Conservation (phyloP, 2,329 filamentous ascomycete species). For the Fusarium nygamai region DNA sequence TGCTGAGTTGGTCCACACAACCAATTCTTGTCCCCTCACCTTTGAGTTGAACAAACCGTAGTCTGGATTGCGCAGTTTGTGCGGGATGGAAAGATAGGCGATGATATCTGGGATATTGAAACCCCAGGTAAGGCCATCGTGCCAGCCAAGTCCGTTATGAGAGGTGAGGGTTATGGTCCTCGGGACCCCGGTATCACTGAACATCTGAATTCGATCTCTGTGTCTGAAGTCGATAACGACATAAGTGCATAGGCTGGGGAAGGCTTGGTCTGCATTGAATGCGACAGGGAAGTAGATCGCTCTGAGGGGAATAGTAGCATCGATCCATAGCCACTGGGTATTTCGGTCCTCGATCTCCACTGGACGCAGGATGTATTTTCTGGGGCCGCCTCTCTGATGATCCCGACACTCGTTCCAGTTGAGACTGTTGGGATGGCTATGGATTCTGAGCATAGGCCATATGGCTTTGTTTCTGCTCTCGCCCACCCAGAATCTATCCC, state of each 20-base stretch:
- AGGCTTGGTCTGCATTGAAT: background rate
- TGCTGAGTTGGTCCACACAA: background rate
- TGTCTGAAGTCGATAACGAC: constrained; percentile 17
- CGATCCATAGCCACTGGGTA: constrained; percentile 13
- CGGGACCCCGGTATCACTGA: accelerated
- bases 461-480: background rate
- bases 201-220: accelerated
- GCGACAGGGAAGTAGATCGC: constrained; percentile 8
- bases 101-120: constrained; percentile 1
- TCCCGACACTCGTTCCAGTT: constrained; percentile 19
- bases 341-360: accelerated
- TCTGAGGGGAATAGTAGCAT: background rate
- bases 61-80: constrained; percentile 6
- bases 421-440: background rate
- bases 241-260: background rate
- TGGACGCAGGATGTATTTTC: constrained; percentile 15
- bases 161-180: accelerated
- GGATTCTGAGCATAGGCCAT: background rate
- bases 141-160: background rate
- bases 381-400: background rate
- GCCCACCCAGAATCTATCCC: constrained; percentile 3
- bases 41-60: background rate
- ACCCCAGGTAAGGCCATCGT: background rate
- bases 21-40: background rate
- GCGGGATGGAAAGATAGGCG: background rate